Conservation (phyloP, 106 monocot species). For the Vanilla planifolia region DNA sequence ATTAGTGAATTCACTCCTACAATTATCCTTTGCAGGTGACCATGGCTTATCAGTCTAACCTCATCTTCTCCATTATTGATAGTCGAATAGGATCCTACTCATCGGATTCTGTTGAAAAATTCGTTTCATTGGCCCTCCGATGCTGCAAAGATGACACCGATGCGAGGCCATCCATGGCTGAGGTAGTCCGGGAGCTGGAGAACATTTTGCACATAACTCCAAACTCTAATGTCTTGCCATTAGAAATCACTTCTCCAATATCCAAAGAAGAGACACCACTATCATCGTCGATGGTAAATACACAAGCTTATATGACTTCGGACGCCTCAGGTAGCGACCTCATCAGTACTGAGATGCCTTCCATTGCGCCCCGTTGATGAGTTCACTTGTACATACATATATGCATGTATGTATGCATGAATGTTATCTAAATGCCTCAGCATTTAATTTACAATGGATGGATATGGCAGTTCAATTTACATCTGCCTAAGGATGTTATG, state of each 20-base stretch:
- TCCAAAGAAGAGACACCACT: conserved; percentile 15
- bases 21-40: conserved; percentile 34
- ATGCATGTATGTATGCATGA: neutral
- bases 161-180: conserved; percentile 74
- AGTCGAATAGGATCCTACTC: conserved; percentile 72
- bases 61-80: conserved; percentile 61
- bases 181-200: conserved; percentile 85
- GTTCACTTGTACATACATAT: neutral
- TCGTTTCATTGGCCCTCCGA: conserved; percentile 56
- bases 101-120: conserved; percentile 68
- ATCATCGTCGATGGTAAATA: conserved; percentile 20
- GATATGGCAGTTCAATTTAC: too few species aligned
- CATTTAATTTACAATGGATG: too few species aligned
- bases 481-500: too few species aligned
- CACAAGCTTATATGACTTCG: conserved; percentile 23
- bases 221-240: conserved; percentile 25
- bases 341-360: conserved; percentile 49
- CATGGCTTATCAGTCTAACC: conserved; percentile 52
- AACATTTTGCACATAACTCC: conserved; percentile 57
- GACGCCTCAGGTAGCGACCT: conserved; percentile 69
- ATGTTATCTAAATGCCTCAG: too few species aligned
- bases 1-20: neutral
- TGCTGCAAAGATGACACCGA: conserved; percentile 90
- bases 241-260: conserved; percentile 17
- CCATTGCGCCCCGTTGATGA: conserved; percentile 53